phyloP scores from a whole-genome alignment of 2,329 filamentous ascomycete genomes.

The Colletotrichum destructivum region DNA sequence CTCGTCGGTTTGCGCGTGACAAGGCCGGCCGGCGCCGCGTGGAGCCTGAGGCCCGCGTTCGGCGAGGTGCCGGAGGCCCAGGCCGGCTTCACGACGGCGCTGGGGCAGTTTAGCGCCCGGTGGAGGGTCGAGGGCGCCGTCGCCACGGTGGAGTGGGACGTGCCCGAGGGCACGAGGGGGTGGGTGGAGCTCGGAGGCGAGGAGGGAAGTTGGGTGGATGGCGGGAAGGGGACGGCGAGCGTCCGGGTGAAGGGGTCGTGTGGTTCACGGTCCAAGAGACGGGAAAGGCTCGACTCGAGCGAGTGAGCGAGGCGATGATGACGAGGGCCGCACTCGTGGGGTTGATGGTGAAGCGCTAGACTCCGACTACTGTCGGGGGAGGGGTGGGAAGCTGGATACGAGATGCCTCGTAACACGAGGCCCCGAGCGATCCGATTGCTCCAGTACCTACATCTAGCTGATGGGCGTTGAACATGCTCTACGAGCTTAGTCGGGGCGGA shows the following conservation, averaged over 20 bases:
- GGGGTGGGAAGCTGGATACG: neutral
- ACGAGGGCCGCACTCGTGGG: neutral
- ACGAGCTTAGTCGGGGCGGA: neutral
- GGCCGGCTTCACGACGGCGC: conserved; percentile 39
- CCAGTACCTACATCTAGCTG: no score
- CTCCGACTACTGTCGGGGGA: no score
- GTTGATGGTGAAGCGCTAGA: neutral
- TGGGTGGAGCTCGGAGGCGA: conserved; percentile 32
- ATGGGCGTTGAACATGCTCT: neutral
- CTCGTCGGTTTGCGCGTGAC: conserved; percentile 56
- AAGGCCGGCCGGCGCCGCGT: conserved; percentile 32
- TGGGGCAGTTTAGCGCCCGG: conserved; percentile 35
- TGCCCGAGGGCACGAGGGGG: conserved; percentile 34
- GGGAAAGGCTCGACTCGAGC: neutral
- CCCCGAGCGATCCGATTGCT: neutral
- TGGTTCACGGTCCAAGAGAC: neutral
- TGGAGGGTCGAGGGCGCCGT: conserved; percentile 27
- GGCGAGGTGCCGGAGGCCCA: conserved; percentile 35
- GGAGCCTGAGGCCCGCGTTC: conserved; percentile 37
- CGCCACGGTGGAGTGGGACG: conserved; percentile 39
- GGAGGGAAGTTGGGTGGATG: conserved; percentile 33
- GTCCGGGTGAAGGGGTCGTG: neutral
- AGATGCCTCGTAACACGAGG: neutral
- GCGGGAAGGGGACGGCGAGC: conserved; percentile 25
- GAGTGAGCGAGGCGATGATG: neutral